Evolutionary conservation across 73 alveolate genomes (phyloP).

Genomic region (Durusdinium trenchii): DNA sequence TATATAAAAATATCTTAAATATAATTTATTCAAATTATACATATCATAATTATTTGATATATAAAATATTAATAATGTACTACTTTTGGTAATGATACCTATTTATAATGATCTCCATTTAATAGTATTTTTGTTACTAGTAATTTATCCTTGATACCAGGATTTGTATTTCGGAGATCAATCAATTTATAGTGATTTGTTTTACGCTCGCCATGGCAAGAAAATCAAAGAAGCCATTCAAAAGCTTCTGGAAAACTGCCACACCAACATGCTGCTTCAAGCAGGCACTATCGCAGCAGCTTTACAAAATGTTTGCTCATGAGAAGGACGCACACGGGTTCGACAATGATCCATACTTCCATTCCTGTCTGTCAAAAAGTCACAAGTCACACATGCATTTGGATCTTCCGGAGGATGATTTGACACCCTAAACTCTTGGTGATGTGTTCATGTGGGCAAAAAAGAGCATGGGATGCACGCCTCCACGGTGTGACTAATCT

Average conservation of each 20-base stretch:
- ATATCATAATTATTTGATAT: background rate
- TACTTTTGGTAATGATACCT: background rate
- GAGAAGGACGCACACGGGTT: background rate
- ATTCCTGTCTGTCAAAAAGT: background rate
- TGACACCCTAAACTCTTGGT: background rate
- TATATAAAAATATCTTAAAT: background rate
- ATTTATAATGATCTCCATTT: background rate
- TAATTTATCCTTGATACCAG: background rate
- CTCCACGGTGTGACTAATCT: slow-evolving; percentile 76
- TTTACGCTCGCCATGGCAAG: too few species aligned
- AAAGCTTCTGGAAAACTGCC: background rate
- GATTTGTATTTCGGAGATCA: too few species aligned
- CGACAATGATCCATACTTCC: slow-evolving; percentile 75
- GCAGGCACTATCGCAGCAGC: slow-evolving; percentile 86
- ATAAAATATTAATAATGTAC: background rate
- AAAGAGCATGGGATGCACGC: background rate
- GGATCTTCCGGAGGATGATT: background rate
- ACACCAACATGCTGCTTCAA: slow-evolving; percentile 18
- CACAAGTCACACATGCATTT: background rate
- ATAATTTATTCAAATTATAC: too few species aligned
- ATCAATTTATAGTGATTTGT: too few species aligned
- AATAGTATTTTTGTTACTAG: background rate
- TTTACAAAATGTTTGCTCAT: slow-evolving; percentile 62
- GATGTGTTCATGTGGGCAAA: background rate
- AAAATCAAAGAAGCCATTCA: too few species aligned